phyloP scores from a whole-genome alignment of 805 yeast species.

The Nakazawaea ernobii region DNA sequence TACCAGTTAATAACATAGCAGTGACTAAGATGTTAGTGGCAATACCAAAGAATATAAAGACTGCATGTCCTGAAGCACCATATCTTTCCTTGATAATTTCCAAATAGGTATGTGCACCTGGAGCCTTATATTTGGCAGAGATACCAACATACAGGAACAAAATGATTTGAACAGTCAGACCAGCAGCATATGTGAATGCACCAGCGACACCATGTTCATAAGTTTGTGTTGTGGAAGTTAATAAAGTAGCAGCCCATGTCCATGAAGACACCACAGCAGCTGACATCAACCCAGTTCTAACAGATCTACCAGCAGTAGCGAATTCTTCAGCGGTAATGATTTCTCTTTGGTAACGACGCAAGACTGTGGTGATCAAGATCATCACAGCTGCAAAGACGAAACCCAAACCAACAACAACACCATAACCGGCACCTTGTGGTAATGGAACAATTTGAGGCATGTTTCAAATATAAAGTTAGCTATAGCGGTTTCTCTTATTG shows the following conservation, averaged over 20 bases:
- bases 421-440: slow-evolving; percentile 82
- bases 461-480: slow-evolving; percentile 11
- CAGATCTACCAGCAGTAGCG: slow-evolving; percentile 87
- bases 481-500: not conserved
- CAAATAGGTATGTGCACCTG: slow-evolving; percentile 85
- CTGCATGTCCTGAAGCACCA: slow-evolving; percentile 68
- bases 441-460: slow-evolving; percentile 9
- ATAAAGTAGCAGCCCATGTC: slow-evolving; percentile 87
- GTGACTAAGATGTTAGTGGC: slow-evolving; percentile 88
- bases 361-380: slow-evolving; percentile 66
- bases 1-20: slow-evolving; percentile 89
- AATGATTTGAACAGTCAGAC: slow-evolving; percentile 86
- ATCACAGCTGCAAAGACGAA: slow-evolving; percentile 64
- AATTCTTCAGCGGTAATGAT: slow-evolving; percentile 90
- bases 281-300: slow-evolving; percentile 77
- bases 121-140: slow-evolving; percentile 83
- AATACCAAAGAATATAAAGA: slow-evolving; percentile 72
- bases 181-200: slow-evolving; percentile 81
- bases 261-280: slow-evolving; percentile 91
- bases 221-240: slow-evolving; percentile 73
- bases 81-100: slow-evolving; percentile 80
- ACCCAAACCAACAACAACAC: slow-evolving; percentile 85
- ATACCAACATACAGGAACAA: slow-evolving; percentile 84
- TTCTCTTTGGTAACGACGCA: slow-evolving; percentile 78
- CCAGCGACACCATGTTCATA: slow-evolving; percentile 76